These are phyloP conservation scores for Cyclotella kingstonii DNA, from an alignment of 108 stramenopile genomes.

Conservation along the genomic window DNA sequence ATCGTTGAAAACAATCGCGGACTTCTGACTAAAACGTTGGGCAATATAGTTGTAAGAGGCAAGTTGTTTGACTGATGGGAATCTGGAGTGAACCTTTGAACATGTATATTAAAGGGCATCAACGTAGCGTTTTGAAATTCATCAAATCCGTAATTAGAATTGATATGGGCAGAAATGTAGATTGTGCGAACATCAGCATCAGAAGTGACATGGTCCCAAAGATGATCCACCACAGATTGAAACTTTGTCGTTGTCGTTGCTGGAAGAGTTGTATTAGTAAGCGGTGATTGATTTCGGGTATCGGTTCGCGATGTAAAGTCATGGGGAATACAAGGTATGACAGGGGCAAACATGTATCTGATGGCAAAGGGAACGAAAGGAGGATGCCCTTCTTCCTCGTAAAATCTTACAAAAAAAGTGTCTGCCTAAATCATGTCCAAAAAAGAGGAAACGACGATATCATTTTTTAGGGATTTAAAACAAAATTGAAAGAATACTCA, in stretches of 20 bases:
- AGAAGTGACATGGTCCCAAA: conserved; percentile 41
- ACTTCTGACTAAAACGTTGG: conserved; percentile 37
- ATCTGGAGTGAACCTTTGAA: background rate
- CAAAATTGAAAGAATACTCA: no score
- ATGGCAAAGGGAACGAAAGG: conserved; percentile 65
- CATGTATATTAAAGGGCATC: conserved; percentile 37
- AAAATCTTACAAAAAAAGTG: conserved; percentile 39
- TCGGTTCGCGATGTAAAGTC: conserved; percentile 15
- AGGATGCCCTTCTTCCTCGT: conserved; percentile 49
- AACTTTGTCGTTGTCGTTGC: conserved; percentile 5
- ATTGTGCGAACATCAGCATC: conserved; percentile 53
- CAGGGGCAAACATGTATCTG: conserved; percentile 61
- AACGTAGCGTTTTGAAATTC: conserved; percentile 49
- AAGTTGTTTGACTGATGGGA: background rate
- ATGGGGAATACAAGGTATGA: conserved; percentile 26
- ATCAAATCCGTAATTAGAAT: conserved; percentile 46
- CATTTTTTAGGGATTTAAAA: no score
- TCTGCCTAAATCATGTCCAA: conserved; percentile 11
- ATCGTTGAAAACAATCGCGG: conserved; percentile 24
- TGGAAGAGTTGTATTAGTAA: conserved; percentile 4
- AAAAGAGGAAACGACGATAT: background rate
- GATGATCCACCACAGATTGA: conserved; percentile 29
- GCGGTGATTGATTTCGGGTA: conserved; percentile 7
- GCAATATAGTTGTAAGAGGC: conserved; percentile 42
- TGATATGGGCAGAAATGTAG: conserved; percentile 58